These are phyloP conservation scores for Phytopythium aichiense DNA, from an alignment of 352 stramenopile species.

Conservation along the genomic window DNA sequence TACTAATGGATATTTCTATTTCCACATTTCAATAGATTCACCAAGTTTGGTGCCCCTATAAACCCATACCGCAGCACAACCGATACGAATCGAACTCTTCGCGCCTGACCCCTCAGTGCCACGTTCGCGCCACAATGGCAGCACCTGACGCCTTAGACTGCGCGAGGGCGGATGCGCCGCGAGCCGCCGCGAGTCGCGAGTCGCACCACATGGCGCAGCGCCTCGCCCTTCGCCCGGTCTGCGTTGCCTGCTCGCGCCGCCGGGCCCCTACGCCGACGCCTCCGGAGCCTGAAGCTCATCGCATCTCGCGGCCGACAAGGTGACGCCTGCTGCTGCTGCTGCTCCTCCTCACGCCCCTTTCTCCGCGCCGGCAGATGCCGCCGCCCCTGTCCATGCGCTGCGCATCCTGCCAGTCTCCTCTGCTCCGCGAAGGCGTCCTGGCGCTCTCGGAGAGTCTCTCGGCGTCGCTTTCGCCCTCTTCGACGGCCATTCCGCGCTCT, in stretches of 20 bases:
- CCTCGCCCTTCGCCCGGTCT: neutral
- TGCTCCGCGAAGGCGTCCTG: neutral
- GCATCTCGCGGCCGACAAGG: neutral
- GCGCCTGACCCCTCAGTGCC: neutral
- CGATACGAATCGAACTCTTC: neutral
- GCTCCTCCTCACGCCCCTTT: neutral
- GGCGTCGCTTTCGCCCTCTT: neutral
- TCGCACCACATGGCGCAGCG: neutral
- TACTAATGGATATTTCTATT: too few species aligned
- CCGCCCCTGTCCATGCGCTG: neutral
- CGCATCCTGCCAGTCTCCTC: neutral
- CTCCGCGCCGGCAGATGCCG: neutral
- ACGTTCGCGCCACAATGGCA: neutral
- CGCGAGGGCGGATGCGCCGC: neutral
- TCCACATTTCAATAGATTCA: neutral
- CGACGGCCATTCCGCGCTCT: constrained; percentile 1
- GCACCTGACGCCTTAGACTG: neutral
- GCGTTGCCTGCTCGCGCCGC: neutral
- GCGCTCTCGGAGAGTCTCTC: neutral
- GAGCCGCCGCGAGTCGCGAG: too few species aligned
- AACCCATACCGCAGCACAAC: neutral
- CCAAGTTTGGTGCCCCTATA: too few species aligned
- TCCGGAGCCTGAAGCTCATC: too few species aligned
- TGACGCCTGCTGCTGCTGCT: neutral
- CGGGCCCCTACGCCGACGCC: neutral